Base-by-base conservation (phyloP, 148 eudicot species). In the Diospyros kaki region DNA sequence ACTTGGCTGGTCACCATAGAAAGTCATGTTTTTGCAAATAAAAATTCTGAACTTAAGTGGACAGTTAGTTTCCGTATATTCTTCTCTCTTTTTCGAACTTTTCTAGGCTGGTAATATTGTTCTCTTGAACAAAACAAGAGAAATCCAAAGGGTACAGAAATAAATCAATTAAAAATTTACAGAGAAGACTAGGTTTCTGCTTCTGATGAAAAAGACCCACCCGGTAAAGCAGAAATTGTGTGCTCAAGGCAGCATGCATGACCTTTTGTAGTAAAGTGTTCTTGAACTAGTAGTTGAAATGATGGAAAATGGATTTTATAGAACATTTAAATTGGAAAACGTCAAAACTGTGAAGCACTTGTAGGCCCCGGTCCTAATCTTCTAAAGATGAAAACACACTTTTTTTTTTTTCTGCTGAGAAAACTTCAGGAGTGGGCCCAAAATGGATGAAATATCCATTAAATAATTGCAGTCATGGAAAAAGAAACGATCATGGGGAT, bases 401-500 rank as follows among this genome's bases (percentile, higher is more conserved):
- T 17, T 14, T 4, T 58, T 17, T 64, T 42, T 12, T 64, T 8
- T n/a, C 42, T 45, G 42, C 46, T 40, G 42, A 3, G 62, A 8
- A 56, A 17, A 38, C 73, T 51, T 28, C n/a, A 5, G 7, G 12
- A 10, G 54, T 55, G 71, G 58, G 14, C 72, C 54, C 28, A n/a
- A 45, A 58, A 18, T 12, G 38, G 56, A 17, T 18, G 53, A 18
- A 14, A 48, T 1, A 17, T 65, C 53, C 18, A 62, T 56, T 28
- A 9, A 56, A 58, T 13, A 44, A 48, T 42, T 66, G 58, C 10
- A 56, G 51, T 75, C 66, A 67, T 75, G 71, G 68, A 59, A 78
- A 77, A 54, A 48, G 14, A 40, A 78, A 76, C 77, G 78, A 66
- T 73, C 38, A 62, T 44, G 41, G 58, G 44, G 43, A 42, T 56